A percentile compares a stretch with the other conserved stretches of the same genome.
These are phyloP conservation scores for Hymenoscyphus occultus DNA, from an alignment of 2,329 filamentous ascomycete species.

Conservation along the genomic window DNA sequence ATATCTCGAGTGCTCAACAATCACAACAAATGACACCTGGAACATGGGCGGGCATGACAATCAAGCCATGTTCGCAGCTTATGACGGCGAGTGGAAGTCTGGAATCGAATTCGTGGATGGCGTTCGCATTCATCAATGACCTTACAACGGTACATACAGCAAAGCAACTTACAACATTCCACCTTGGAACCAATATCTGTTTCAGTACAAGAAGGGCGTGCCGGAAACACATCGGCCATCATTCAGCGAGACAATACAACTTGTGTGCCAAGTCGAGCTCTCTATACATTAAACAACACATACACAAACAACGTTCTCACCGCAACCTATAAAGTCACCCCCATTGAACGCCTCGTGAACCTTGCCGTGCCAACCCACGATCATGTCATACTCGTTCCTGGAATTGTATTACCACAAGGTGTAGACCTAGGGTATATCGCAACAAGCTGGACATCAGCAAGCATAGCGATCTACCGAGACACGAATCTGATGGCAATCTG, in stretches of 20 bases:
- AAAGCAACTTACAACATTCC: neutral
- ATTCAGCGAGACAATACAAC: conserved; percentile 11
- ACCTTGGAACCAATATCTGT: neutral
- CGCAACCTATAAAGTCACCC: neutral
- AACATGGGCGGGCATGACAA: neutral
- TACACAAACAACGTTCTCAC: conserved; percentile 20
- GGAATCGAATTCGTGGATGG: neutral
- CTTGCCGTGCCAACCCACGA: neutral
- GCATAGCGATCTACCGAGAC: neutral
- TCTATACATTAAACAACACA: conserved; percentile 22
- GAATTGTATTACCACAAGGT: neutral
- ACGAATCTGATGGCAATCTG: neutral
- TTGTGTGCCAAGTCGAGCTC: conserved; percentile 22
- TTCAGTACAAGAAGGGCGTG: neutral
- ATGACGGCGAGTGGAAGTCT: neutral
- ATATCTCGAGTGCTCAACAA: neutral
- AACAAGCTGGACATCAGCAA: neutral
- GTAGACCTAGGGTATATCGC: neutral
- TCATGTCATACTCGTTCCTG: neutral
- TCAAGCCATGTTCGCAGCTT: neutral
- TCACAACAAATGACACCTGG: neutral
- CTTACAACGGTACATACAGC: neutral
- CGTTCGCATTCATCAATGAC: neutral
- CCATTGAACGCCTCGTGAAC: neutral
- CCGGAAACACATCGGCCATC: neutral